Evolutionary conservation across 768 basidiomycete genomes (phyloP), one percentile per base, ranked within the genome.

Genomic region (Lactifluus echinatus): DNA sequence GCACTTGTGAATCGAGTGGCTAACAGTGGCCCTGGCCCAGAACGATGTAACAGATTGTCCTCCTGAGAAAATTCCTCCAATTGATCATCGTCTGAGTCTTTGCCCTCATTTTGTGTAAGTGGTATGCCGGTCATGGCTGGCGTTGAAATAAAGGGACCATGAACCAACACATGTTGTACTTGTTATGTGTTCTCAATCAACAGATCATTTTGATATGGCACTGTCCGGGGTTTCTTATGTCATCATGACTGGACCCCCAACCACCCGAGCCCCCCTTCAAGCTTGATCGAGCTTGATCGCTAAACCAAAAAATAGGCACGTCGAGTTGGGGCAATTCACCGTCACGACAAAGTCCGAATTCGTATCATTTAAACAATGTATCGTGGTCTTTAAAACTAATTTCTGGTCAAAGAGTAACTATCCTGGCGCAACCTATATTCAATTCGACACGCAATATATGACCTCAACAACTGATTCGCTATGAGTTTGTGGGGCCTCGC

Each of bases 291-390:
- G n/a, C n/a, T n/a, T n/a, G n/a, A n/a, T n/a, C n/a, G n/a, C n/a
- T n/a, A n/a, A n/a, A n/a, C n/a, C n/a, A n/a, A n/a, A n/a, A n/a
- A n/a, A n/a, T n/a, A n/a, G n/a, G n/a, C n/a, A n/a, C n/a, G n/a
- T n/a, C n/a, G n/a, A n/a, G n/a, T n/a, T n/a, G n/a, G n/a, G n/a
- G n/a, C n/a, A n/a, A n/a, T n/a, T n/a, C n/a, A n/a, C n/a, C n/a
- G n/a, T n/a, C n/a, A n/a, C n/a, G n/a, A n/a, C n/a, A n/a, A n/a
- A n/a, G n/a, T n/a, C n/a, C n/a, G n/a, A n/a, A n/a, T n/a, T n/a
- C n/a, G n/a, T n/a, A n/a, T n/a, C n/a, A 51, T 55, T 48, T 46
- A 58, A 53, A 40, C 57, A 42, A 48, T 39, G n/a, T 59, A 56
- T 49, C 46, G 19, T 6, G 34, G 11, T 34, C 21, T 40, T 46